These are phyloP conservation scores for Pichia gijzeniarum DNA, from an alignment of 805 yeast genomes.

Conservation along the genomic window DNA sequence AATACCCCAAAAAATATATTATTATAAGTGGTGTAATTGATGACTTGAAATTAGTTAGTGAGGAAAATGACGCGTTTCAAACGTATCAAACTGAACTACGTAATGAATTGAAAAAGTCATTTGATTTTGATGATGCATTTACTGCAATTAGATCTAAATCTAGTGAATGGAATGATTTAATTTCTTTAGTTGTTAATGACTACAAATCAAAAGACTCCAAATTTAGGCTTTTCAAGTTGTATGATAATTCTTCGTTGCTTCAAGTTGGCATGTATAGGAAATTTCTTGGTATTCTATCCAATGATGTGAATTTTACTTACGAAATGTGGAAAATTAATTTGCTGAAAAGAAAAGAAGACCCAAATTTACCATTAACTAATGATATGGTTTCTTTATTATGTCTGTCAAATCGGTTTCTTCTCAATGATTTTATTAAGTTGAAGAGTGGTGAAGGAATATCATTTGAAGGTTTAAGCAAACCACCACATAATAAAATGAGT, in stretches of 20 bases:
- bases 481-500: background rate
- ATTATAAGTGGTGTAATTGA: conserved; percentile 64
- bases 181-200: conserved; percentile 41
- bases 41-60: conserved; percentile 31
- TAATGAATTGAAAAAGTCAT: conserved; percentile 6
- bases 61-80: conserved; percentile 13
- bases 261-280: conserved; percentile 57
- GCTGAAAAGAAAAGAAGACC: conserved; percentile 38
- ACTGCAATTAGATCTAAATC: conserved; percentile 9
- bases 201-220: conserved; percentile 51
- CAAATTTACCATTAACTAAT: conserved; percentile 43
- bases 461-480: conserved; percentile 29
- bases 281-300: conserved; percentile 36
- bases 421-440: conserved; percentile 38
- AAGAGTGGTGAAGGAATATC: conserved; percentile 41
- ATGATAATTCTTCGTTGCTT: conserved; percentile 33
- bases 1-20: conserved; percentile 27
- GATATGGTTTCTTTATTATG: conserved; percentile 35
- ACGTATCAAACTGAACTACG: conserved; percentile 20
- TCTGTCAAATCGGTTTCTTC: conserved; percentile 31
- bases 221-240: conserved; percentile 33
- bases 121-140: conserved; percentile 20
- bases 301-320: conserved; percentile 31
- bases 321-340: conserved; percentile 41
- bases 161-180: conserved; percentile 23